Percentiles rank a stretch among this genome's conserved stretches.
phyloP scores from a whole-genome alignment of 345 rosid genomes.

The Pistacia vera region DNA sequence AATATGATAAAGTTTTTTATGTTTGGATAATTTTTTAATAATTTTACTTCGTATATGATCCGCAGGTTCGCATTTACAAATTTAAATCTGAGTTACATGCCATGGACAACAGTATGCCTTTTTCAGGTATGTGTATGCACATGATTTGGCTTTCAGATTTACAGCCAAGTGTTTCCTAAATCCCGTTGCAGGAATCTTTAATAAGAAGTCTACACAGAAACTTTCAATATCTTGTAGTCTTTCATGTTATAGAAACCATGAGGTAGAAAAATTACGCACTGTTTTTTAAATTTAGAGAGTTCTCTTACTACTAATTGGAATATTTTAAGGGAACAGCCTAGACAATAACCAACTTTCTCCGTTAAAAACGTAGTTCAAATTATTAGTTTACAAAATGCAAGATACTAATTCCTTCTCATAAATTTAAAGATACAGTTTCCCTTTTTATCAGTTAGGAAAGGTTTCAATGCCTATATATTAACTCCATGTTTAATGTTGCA shows the following conservation, averaged over 20 bases:
- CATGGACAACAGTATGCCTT: constrained; percentile 59
- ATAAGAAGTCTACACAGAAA: neutral
- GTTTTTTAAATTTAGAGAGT: neutral
- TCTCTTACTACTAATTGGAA: neutral
- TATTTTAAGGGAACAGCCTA: neutral
- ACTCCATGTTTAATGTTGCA: neutral
- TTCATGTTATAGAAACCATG: neutral
- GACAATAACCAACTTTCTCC: neutral
- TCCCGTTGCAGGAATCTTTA: neutral
- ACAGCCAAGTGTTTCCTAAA: constrained; percentile 4
- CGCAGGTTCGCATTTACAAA: constrained; percentile 75
- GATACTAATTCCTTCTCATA: neutral
- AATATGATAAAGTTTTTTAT: neutral
- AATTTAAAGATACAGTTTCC: neutral
- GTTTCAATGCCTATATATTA: neutral
- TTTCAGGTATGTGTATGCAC: constrained; percentile 50
- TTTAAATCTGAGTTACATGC: constrained; percentile 75
- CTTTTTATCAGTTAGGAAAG: neutral
- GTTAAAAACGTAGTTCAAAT: neutral
- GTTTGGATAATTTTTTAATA: constrained; percentile 1
- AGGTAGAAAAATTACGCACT: neutral
- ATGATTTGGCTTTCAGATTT: constrained; percentile 1
- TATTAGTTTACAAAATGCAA: neutral
- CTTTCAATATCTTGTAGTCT: neutral
- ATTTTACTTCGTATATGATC: neutral